phyloP scores from a whole-genome alignment of 208 protist species.

The Leishmania gerbilli region DNA sequence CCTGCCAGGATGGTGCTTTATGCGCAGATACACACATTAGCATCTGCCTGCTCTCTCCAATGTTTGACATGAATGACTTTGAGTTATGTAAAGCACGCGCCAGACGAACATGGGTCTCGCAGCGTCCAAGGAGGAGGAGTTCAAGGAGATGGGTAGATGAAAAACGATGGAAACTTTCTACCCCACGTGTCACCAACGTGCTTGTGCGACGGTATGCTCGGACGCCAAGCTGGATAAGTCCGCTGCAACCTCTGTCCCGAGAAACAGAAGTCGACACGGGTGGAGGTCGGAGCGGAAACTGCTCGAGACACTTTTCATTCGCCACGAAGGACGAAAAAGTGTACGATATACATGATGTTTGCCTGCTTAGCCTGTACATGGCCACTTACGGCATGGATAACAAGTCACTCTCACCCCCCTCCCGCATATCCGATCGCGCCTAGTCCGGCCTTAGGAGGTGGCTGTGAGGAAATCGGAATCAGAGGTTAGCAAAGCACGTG shows the following conservation, averaged over 20 bases:
- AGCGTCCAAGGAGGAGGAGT: background rate
- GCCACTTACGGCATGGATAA: background rate
- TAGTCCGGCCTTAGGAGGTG: background rate
- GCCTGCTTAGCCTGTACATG: background rate
- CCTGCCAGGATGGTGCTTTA: background rate
- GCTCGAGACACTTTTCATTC: background rate
- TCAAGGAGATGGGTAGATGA: background rate
- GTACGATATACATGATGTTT: background rate
- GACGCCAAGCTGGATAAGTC: background rate
- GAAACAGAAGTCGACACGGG: background rate
- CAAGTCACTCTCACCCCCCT: background rate
- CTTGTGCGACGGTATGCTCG: background rate
- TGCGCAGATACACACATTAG: too few relatives aligned
- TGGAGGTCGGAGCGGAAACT: background rate
- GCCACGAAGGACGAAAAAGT: background rate
- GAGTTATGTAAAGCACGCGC: background rate
- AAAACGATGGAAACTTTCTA: background rate
- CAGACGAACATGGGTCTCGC: background rate
- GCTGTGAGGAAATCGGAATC: background rate
- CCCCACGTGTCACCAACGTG: background rate
- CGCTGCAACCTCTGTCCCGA: background rate
- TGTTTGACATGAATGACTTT: background rate
- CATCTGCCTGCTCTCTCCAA: background rate
- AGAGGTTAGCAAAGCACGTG: background rate
- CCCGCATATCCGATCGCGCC: background rate